Conservation (phyloP, 257 asterid genomes). For the Ajuga chamaepitys region DNA sequence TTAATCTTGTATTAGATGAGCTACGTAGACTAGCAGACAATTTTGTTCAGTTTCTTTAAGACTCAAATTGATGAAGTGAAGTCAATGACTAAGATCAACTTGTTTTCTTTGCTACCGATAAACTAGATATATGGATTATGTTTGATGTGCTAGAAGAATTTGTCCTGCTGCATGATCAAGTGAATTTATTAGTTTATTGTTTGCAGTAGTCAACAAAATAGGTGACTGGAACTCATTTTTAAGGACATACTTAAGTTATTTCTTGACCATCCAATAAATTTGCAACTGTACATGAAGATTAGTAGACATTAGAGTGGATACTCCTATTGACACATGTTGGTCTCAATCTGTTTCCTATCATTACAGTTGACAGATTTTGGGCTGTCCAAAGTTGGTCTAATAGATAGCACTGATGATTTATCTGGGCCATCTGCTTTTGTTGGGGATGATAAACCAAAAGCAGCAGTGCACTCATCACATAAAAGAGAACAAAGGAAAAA, state of each 20-base stretch:
- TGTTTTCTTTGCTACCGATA: neutral
- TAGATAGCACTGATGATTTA: slow-evolving; percentile 93
- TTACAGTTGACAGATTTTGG: slow-evolving; percentile 99
- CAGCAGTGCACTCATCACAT: slow-evolving; percentile 33
- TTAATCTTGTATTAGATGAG: neutral
- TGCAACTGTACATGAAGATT: neutral
- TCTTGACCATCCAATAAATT: slow-evolving; percentile 7
- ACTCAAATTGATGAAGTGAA: neutral
- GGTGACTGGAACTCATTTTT: slow-evolving; percentile 4
- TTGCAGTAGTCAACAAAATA: neutral
- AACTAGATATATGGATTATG: neutral
- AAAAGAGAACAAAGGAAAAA: slow-evolving; percentile 73
- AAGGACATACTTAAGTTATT: neutral
- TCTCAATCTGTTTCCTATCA: slow-evolving; percentile 34
- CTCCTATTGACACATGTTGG: slow-evolving; percentile 2
- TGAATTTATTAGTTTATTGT: neutral
- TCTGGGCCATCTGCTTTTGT: slow-evolving; percentile 78
- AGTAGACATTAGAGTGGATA: slow-evolving; percentile 8
- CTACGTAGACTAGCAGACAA: slow-evolving; percentile 2
- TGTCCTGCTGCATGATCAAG: neutral
- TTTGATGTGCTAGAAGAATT: neutral
- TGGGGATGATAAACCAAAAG: slow-evolving; percentile 60
- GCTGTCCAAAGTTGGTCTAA: slow-evolving; percentile 93
- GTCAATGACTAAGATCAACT: neutral
- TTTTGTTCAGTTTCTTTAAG: neutral